Evolutionary conservation across 257 asterid species (phyloP), one percentile per base, ranked within the genome.

Genomic region (Salvia splendens): DNA sequence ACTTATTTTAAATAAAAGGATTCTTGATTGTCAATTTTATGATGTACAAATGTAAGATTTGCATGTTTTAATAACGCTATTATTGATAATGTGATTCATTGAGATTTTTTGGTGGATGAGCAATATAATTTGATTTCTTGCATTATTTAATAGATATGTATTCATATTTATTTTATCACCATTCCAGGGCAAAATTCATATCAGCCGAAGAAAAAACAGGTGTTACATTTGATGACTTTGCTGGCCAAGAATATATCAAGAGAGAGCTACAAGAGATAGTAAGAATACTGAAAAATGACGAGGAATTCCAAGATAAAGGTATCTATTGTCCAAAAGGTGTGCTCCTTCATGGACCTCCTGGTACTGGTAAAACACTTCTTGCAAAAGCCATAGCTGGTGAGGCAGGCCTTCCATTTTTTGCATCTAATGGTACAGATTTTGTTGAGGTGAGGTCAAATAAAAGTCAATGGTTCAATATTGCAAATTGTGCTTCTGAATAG

Each of bases 321-420:
- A 93, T 93, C 71, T 93, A 93, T 73, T 93, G 99, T 83, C 99
- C 99, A 49, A 93, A 88, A 84, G 99, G 99, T 47, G 99, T 93
- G 79, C 99, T 93, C 38, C 95, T 93, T 56, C 95, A 93, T 76
- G 99, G 99, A 57, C 99, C 99, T 73, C 99, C 99, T 63, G 99
- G 99, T 68, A 93, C 99, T 78, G 99, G 99, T 73, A 93, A 93
- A 88, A 93, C 99, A 66, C 97, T 93, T 81, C 86, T 93, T 45
- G 99, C 99, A 61, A 93, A 90, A 84, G 99, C 99, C 65, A 93
- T 93, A 74, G 99, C 99, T 79, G 99, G 99, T 50, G 99, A 93
- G 82, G 99, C 99, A 41, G 99, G 99, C 9, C 95, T 93, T 75
- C 99, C 99, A 16, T 93, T 93, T 83, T 90, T 93, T 77, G 99